Percentiles rank a stretch among this genome's conserved stretches.
Conservation (phyloP, 148 eudicot genomes). For the Beta vulgaris region DNA sequence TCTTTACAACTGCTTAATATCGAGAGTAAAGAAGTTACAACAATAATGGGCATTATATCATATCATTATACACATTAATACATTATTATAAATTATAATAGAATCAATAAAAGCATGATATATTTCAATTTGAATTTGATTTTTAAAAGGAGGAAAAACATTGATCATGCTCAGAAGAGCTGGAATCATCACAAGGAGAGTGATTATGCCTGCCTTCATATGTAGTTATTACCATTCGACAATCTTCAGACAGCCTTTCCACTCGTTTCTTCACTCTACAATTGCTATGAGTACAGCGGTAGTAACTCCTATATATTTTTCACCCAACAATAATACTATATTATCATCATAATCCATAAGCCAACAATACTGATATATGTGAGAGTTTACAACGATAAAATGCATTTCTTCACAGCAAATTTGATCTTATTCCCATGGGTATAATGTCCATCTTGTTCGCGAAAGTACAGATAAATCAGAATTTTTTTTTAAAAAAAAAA, state of each 20-base stretch:
- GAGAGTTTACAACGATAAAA: too few relatives aligned
- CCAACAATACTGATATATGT: too few relatives aligned
- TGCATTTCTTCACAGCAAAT: too few relatives aligned
- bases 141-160: conserved; percentile 58
- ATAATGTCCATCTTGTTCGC: too few relatives aligned
- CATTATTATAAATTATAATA: too few relatives aligned
- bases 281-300: conserved; percentile 69
- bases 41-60: background rate
- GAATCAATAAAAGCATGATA: background rate
- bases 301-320: conserved; percentile 59
- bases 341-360: too few relatives aligned
- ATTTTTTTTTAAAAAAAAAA: too few relatives aligned
- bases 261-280: conserved; percentile 87
- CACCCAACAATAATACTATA: background rate
- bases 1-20: background rate
- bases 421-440: too few relatives aligned
- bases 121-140: background rate
- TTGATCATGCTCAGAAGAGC: conserved; percentile 53
- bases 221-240: conserved; percentile 79
- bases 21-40: background rate
- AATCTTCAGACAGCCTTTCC: conserved; percentile 72
- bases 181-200: conserved; percentile 64
- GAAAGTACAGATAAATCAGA: too few relatives aligned
- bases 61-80: background rate
- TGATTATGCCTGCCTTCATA: conserved; percentile 88